A percentile compares a stretch with the other conserved stretches of the same genome.
phyloP scores from a whole-genome alignment of 371 early-diverging fungal genomes.

The Mucor sp. region DNA sequence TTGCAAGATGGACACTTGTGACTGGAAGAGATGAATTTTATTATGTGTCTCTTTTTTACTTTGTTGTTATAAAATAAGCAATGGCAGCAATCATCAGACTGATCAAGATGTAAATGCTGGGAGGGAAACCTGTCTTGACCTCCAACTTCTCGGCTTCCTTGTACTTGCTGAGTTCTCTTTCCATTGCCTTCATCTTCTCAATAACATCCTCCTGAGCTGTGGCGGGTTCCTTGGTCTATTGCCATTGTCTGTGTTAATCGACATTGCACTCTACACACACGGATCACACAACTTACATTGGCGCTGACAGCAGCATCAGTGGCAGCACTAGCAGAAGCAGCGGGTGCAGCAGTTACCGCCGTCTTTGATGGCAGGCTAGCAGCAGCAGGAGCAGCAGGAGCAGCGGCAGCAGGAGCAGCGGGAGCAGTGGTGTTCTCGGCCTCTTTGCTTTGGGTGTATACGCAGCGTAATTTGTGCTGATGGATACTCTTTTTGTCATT shows the following conservation, averaged over 20 bases:
- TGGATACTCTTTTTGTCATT: conserved; percentile 7
- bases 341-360: not conserved
- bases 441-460: conserved; percentile 4
- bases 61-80: conserved; percentile 17
- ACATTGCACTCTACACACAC: not conserved
- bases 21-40: not conserved
- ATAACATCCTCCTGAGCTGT: not conserved
- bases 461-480: conserved; percentile 23
- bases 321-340: not conserved
- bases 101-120: conserved; percentile 19
- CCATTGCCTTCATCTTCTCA: conserved; percentile 17
- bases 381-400: not conserved
- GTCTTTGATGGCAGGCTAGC: no score
- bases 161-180: conserved; percentile 16
- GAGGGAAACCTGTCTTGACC: conserved; percentile 7
- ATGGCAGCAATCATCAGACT: conserved; percentile 18
- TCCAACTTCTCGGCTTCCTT: conserved; percentile 17
- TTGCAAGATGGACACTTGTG: not conserved
- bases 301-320: not conserved
- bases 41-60: not conserved
- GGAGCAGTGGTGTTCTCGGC: not conserved
- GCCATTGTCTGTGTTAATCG: not conserved
- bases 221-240: no score
- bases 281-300: not conserved
- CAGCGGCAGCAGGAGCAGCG: not conserved